Conservation (phyloP, 2,329 filamentous ascomycete species). For the Tolypocladium ophioglossoides region DNA sequence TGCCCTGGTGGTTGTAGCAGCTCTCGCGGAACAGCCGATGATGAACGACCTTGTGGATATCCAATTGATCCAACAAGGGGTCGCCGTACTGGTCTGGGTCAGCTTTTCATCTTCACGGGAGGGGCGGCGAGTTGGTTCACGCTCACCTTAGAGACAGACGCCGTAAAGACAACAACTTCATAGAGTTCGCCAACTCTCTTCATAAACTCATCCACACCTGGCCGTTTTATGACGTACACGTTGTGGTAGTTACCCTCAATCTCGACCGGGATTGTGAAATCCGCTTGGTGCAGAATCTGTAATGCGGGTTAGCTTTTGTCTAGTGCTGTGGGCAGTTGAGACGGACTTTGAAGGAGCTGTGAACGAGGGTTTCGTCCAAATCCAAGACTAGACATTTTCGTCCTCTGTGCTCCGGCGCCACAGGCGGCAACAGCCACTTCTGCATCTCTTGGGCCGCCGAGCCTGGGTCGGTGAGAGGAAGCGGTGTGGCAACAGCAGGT, state of each 20-base stretch:
- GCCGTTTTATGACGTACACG: conserved; percentile 97
- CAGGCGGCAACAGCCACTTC: conserved; percentile 72
- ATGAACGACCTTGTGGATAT: conserved; percentile 94
- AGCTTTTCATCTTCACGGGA: conserved; percentile 5
- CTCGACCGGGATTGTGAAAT: conserved; percentile 97
- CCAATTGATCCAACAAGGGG: conserved; percentile 87
- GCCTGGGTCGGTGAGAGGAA: conserved; percentile 28
- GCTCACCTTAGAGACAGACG: conserved; percentile 87
- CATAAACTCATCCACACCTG: conserved; percentile 98
- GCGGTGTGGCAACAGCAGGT: conserved; percentile 28
- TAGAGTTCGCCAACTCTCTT: conserved; percentile 96
- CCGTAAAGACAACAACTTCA: conserved; percentile 97
- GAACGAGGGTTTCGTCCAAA: conserved; percentile 91
- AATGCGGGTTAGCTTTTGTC: conserved; percentile 6
- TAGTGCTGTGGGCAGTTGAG: not conserved
- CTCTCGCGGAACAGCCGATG: conserved; percentile 95
- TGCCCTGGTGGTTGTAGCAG: conserved; percentile 98
- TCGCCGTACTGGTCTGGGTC: conserved; percentile 66
- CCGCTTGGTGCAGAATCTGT: conserved; percentile 91
- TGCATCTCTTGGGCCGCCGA: conserved; percentile 30
- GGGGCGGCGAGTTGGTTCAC: not conserved
- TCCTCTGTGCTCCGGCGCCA: conserved; percentile 68
- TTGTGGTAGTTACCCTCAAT: conserved; percentile 99
- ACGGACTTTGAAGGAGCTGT: conserved; percentile 94
- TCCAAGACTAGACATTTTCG: conserved; percentile 93